Evolutionary conservation across 2,329 filamentous ascomycete species (phyloP), one percentile per base, ranked within the genome.

Genomic region (Fusarium stilboides): DNA sequence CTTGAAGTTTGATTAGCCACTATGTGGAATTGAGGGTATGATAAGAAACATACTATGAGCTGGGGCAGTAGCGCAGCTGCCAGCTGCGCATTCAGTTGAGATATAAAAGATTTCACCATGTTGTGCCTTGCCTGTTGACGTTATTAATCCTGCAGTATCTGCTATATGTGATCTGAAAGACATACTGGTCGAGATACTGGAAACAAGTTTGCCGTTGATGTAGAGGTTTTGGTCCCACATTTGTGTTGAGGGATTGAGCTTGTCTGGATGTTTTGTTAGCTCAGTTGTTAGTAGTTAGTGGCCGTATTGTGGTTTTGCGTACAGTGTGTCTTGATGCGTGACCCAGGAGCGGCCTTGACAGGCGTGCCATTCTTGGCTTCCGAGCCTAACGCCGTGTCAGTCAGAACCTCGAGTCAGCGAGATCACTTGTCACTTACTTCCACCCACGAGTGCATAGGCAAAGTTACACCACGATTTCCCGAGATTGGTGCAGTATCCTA

Each of bases 211-310:
- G 43, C 40, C 20, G 9, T 60, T 37, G 24, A 63, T 54, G 19
- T 63, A 63, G 1, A 63, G 14, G 9, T 63, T 63, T 39, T 63
- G 60, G 14, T 63, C 60, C 60, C 60, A 63, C 49, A 60, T 63
- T 15, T 50, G 37, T 1, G 56, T 60, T 14, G 20, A 3, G 5
- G 50, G 19, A 26, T 63, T 63, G 1, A 63, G 44, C 6, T 63
- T 63, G 14, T 63, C 60, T 60, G 28, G 5, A 3, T 12, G 13
- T 10, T 31, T 31, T 12, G 28, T 31, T 5, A 4, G 2, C 22
- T 42, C 24, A 54, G 49, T 8, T 22, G 10, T 2, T 6, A 9
- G 12, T 4, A 9, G 4, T 5, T 3, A 24, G 9, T 10, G 7
- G 15, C 36, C 26, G 8, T 28, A 9, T 22, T 12, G 5, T 6